Evolutionary conservation across 768 basidiomycete genomes (phyloP).

Genomic region (Suillus occidentalis): DNA sequence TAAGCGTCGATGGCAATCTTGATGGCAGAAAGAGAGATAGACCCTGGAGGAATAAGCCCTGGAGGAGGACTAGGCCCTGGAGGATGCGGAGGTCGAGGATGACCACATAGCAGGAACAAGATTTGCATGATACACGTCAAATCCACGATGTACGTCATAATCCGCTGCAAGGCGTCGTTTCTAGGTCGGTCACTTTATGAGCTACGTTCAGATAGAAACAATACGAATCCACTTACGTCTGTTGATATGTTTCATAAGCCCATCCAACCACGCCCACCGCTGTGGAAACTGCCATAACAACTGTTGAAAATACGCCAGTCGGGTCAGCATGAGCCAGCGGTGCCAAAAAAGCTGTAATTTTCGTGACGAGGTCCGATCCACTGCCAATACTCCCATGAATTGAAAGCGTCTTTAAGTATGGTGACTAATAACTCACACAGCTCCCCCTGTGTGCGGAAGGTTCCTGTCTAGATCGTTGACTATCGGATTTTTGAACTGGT

Average conservation of each 20-base stretch:
- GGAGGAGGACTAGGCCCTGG: too few relatives aligned
- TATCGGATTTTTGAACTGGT: conserved; percentile 6
- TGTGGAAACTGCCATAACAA: conserved; percentile 1
- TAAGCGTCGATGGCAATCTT: conserved; percentile 6
- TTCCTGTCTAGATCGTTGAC: conserved; percentile 7
- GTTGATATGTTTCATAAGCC: conserved; percentile 8
- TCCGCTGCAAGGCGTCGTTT: neutral
- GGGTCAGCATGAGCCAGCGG: neutral
- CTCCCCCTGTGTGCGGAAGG: neutral
- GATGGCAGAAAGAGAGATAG: conserved; percentile 2
- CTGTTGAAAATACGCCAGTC: neutral
- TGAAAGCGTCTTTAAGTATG: neutral
- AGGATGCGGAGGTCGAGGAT: too few relatives aligned
- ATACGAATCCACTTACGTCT: conserved; percentile 3
- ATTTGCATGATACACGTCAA: conserved; percentile 25
- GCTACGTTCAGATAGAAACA: neutral
- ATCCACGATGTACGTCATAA: conserved; percentile 23
- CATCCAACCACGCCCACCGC: conserved; percentile 1
- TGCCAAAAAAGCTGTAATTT: neutral
- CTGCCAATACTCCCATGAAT: neutral
- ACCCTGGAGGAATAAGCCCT: neutral
- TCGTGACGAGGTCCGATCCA: conserved; percentile 2
- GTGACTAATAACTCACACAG: conserved; percentile 1
- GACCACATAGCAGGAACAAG: conserved; percentile 12
- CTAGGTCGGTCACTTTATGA: neutral